Conservation (phyloP, 257 asterid genomes). For the Jasminum sambac region DNA sequence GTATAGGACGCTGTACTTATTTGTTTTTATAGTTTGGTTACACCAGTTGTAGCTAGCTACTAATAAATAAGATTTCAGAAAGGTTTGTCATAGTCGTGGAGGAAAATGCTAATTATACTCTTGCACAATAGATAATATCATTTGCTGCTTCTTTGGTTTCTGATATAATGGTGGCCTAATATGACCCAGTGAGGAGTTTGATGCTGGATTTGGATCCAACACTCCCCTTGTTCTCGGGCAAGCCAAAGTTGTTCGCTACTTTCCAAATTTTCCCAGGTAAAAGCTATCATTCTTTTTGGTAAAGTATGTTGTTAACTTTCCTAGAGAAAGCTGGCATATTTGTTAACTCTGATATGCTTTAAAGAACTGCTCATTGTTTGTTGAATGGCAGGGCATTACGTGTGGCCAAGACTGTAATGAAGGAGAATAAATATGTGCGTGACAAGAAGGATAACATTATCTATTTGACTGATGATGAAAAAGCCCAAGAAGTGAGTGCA, state of each 20-base stretch:
- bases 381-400: slow-evolving; percentile 57
- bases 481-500: slow-evolving; percentile 74
- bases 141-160: slow-evolving; percentile 17
- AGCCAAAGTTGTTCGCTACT: slow-evolving; percentile 80
- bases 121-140: slow-evolving; percentile 3
- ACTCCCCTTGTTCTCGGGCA: slow-evolving; percentile 91
- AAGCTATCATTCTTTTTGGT: slow-evolving; percentile 11
- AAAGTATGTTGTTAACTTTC: slow-evolving; percentile 6
- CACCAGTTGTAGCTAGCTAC: neutral
- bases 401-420: slow-evolving; percentile 73
- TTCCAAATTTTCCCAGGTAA: slow-evolving; percentile 78
- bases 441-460: slow-evolving; percentile 68
- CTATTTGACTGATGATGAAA: slow-evolving; percentile 67
- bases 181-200: slow-evolving; percentile 72
- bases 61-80: neutral
- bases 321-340: neutral
- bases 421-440: slow-evolving; percentile 69
- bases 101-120: neutral
- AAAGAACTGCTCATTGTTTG: slow-evolving; percentile 30
- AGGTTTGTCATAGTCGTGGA: neutral
- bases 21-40: neutral
- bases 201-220: slow-evolving; percentile 88
- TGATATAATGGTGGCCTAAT: slow-evolving; percentile 26
- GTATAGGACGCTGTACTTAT: neutral
- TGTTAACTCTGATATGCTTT: slow-evolving; percentile 9